These are phyloP conservation scores for Angomonas ambiguus DNA, from an alignment of 208 protist genomes.

Conservation along the genomic window DNA sequence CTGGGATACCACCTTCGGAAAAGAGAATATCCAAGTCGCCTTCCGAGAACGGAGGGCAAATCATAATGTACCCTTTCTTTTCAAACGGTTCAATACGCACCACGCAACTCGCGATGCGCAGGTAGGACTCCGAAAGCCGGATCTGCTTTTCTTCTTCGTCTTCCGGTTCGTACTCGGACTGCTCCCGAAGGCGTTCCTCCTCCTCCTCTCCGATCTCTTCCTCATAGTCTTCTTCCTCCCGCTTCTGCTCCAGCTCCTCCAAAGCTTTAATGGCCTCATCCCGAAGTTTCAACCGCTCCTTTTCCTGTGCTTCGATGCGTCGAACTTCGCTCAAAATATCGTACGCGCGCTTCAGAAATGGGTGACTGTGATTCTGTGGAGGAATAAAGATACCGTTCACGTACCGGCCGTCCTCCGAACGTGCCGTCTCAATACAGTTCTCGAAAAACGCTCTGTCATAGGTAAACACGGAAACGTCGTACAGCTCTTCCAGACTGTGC, in stretches of 20 bases:
- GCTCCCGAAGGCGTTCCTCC: slow-evolving; percentile 58
- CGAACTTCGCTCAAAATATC: slow-evolving; percentile 54
- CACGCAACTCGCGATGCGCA: slow-evolving; percentile 73
- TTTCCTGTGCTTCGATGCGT: slow-evolving; percentile 49
- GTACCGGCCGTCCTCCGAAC: slow-evolving; percentile 37
- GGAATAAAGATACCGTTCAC: slow-evolving; percentile 64
- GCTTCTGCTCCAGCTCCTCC: slow-evolving; percentile 44
- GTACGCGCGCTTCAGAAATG: slow-evolving; percentile 41
- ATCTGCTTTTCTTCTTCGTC: slow-evolving; percentile 71
- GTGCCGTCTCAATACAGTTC: slow-evolving; percentile 58
- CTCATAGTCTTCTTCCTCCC: slow-evolving; percentile 44
- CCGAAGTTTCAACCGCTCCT: slow-evolving; percentile 41
- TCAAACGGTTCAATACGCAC: slow-evolving; percentile 87
- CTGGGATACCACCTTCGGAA: slow-evolving; percentile 56
- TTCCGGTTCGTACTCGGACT: slow-evolving; percentile 85
- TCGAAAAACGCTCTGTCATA: slow-evolving; percentile 79
- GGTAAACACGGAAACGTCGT: slow-evolving; percentile 56
- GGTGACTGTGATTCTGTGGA: slow-evolving; percentile 32
- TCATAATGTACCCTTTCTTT: slow-evolving; percentile 81
- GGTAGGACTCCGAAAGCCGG: slow-evolving; percentile 77
- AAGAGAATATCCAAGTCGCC: slow-evolving; percentile 76
- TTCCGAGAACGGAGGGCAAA: slow-evolving; percentile 72
- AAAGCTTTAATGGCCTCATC: slow-evolving; percentile 49
- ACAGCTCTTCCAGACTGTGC: slow-evolving; percentile 37
- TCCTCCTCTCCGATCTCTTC: slow-evolving; percentile 62